Evolutionary conservation across 2,329 filamentous ascomycete genomes (phyloP).

Genomic region (Dothideomycetes sp.): DNA sequence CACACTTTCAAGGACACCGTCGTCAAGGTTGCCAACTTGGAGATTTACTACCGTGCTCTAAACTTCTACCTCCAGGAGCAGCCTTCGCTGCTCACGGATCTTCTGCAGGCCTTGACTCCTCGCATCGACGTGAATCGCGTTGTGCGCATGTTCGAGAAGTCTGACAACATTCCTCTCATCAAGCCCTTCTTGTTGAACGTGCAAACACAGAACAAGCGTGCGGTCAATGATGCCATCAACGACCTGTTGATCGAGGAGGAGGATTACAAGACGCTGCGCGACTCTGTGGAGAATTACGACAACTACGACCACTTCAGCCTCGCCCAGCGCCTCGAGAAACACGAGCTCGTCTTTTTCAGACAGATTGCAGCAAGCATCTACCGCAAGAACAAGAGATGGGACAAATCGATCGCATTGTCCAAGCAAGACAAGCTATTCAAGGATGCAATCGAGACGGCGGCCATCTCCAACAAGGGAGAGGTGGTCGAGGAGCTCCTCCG

Average conservation of each 20-base stretch:
- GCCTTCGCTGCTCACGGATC: slow-evolving; percentile 86
- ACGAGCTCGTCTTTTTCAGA: slow-evolving; percentile 97
- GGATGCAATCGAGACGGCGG: slow-evolving; percentile 95
- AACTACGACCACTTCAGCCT: slow-evolving; percentile 96
- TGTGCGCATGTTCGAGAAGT: slow-evolving; percentile 98
- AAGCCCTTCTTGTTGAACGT: slow-evolving; percentile 98
- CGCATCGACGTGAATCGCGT: slow-evolving; percentile 97
- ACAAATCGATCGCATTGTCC: slow-evolving; percentile 93
- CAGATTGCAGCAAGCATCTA: slow-evolving; percentile 98
- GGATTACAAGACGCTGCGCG: slow-evolving; percentile 95
- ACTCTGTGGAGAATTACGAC: slow-evolving; percentile 97
- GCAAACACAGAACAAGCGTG: slow-evolving; percentile 93
- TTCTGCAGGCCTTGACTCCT: slow-evolving; percentile 81
- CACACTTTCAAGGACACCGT: slow-evolving; percentile 99
- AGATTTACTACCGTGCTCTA: slow-evolving; percentile 96
- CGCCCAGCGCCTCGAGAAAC: slow-evolving; percentile 86
- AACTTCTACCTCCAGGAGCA: slow-evolving; percentile 98
- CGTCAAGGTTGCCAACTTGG: slow-evolving; percentile 93
- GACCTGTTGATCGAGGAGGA: slow-evolving; percentile 97
- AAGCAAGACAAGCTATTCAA: slow-evolving; percentile 99
- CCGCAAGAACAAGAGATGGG: slow-evolving; percentile 99
- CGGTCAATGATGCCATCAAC: slow-evolving; percentile 96
- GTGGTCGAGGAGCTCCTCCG: slow-evolving; percentile 91
- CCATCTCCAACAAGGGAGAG: slow-evolving; percentile 79
- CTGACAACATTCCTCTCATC: slow-evolving; percentile 93